A percentile compares a stretch with the other conserved stretches of the same genome.
phyloP scores from a whole-genome alignment of 1,284 basidiomycete genomes.

The Ceratobasidium sp. region DNA sequence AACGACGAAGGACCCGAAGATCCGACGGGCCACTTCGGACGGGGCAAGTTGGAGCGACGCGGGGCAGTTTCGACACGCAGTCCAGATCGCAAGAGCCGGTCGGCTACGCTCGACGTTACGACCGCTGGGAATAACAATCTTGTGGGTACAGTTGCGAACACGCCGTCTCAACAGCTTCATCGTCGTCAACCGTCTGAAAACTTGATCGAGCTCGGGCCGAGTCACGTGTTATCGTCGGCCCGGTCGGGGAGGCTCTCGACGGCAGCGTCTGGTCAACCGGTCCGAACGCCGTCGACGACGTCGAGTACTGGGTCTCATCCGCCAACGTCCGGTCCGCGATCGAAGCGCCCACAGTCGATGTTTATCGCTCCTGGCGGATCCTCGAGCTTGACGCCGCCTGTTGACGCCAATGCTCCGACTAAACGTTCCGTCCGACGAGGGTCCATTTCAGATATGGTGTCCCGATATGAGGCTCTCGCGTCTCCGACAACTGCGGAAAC shows the following conservation, averaged over 20 bases:
- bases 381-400: slow-evolving; percentile 18
- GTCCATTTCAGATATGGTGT: slow-evolving; percentile 87
- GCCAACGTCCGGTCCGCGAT: slow-evolving; percentile 49
- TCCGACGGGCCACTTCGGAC: slow-evolving; percentile 53
- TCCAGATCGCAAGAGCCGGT: slow-evolving; percentile 39
- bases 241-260: slow-evolving; percentile 6
- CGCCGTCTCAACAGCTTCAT: slow-evolving; percentile 19
- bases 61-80: slow-evolving; percentile 27
- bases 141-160: background rate
- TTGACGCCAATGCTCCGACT: slow-evolving; percentile 29
- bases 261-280: background rate
- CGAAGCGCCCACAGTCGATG: slow-evolving; percentile 79
- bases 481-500: slow-evolving; percentile 31
- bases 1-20: slow-evolving; percentile 61
- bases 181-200: slow-evolving; percentile 34
- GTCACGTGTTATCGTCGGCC: slow-evolving; percentile 9
- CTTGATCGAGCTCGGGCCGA: slow-evolving; percentile 44
- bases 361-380: slow-evolving; percentile 56
- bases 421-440: slow-evolving; percentile 63
- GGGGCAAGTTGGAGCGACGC: slow-evolving; percentile 48
- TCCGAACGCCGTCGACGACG: slow-evolving; percentile 36
- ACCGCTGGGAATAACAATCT: background rate
- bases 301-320: slow-evolving; percentile 44
- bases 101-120: slow-evolving; percentile 27
- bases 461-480: slow-evolving; percentile 72